Base-by-base conservation (phyloP, 768 basidiomycete genomes). In the Pulveroboletus ravenelii region DNA sequence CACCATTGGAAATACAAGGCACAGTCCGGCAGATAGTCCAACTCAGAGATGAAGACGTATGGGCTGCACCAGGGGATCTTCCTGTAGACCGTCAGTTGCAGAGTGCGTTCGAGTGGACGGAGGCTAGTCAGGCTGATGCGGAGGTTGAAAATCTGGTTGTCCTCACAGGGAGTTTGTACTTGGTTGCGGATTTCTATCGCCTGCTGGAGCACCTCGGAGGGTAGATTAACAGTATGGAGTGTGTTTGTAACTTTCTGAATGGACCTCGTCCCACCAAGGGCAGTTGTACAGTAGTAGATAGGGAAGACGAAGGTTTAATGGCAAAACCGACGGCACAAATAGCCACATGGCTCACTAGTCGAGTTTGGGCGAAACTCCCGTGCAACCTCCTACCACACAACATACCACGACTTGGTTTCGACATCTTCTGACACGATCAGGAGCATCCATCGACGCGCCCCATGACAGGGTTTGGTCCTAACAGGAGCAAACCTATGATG, bases 161-260 rank as follows among this genome's bases (percentile, higher is more conserved):
- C 10, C 62, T 95, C 1, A 86, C 91, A 20, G 96, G 95, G 35
- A 98, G 96, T 69, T 66, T 98, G 60, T 99, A 99, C 70, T 78
- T 97, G 35, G 90, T 93, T 1, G 92, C 93, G 10, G 95, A 98
- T 71, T 82, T 94, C 48, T 96, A 95, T 72, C 74, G 93, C 50
- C 58, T 84, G 27, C 12, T 66, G 34, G 41, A 45, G 42, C 8
- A 23, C 20, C 50, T 64, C 15, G 53, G 30, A 40, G 51, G 35
- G 45, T 62, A 44, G 41, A 41, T 17, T 7, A 23, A 8, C 14
- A 17, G 29, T 29, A 31, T 27, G 23, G 20, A 40, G 23, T 18
- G 31, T 48, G 17, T 25, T 18, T 32, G 9, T 23, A 6, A 15
- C 20, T 9, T 25, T 25, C 29, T 10, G 32, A 29, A 9, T 46